Evolutionary conservation across 75 land plant species (phyloP), one percentile per base, ranked within the genome.

Genomic region (Cupressus sempervirens): DNA sequence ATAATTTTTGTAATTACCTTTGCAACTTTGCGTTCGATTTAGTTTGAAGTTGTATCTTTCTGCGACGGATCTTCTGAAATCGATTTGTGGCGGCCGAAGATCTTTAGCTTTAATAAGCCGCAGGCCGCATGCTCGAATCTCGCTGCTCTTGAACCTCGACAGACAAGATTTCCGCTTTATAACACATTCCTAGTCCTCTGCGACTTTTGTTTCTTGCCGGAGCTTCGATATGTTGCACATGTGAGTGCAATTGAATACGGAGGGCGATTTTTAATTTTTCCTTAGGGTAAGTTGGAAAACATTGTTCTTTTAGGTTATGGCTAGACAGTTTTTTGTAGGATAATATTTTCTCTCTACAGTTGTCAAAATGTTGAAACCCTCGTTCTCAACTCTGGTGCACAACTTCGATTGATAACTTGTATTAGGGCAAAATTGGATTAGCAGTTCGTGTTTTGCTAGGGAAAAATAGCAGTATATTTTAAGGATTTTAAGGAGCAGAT

Each of bases 81-180:
- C 32, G 10, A 26, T 72, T 72, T 72, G 35, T 30, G 32, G 74
- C 74, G 15, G 74, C 10, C 11, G 12, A 72, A 32, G 74, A 72
- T 72, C 74, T 30, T 32, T 30, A 7, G 29, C 29, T 65, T 65
- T 65, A 74, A 12, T 50, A 50, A 50, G 53, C 41, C 35, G 15
- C 15, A 76, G 43, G 80, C 40, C n/a, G 41, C 43, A 36, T 76
- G 80, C 40, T 77, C 46, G 81, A 77, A 36, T 77, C n/a, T 43
- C 46, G 29, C 29, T 29, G 45, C 43, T 72, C 14, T 12, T 30
- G 74, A 72, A 77, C 45, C 23, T 77, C 26, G 8, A 23, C 11
- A 43, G 12, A 26, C n/a, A 10, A 20, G 43, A 43, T 38, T 77
- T 9, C 26, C 20, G 0, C 23, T 43, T 43, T 43, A 10, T 20